Evolutionary conservation across 768 basidiomycete genomes (phyloP).

Genomic region (Fistulinella prunicolor): DNA sequence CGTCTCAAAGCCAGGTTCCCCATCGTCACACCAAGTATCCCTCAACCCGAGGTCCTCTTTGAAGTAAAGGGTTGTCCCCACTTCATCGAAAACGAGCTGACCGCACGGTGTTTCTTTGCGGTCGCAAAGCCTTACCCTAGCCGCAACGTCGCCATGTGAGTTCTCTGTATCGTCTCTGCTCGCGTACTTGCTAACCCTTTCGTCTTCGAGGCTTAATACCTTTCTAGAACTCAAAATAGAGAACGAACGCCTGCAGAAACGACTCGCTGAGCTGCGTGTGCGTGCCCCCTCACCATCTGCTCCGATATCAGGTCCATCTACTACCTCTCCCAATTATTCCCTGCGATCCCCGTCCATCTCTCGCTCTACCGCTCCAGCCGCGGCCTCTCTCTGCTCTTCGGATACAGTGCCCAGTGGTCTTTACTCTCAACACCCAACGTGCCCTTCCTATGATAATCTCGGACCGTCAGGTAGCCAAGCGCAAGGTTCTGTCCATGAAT

Average conservation of each 20-base stretch:
- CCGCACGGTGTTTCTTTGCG: constrained; percentile 65
- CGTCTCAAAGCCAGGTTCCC: constrained; percentile 53
- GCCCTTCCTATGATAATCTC: constrained; percentile 16
- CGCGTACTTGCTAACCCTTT: not conserved
- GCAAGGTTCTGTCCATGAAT: constrained; percentile 18
- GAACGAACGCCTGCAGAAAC: constrained; percentile 74
- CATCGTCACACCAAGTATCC: constrained; percentile 21
- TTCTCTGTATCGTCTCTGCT: not conserved
- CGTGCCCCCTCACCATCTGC: constrained; percentile 18
- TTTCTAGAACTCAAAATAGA: constrained; percentile 84
- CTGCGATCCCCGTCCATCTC: constrained; percentile 28
- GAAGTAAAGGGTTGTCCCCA: constrained; percentile 70
- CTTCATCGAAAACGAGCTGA: constrained; percentile 35
- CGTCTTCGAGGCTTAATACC: constrained; percentile 55
- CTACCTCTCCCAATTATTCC: constrained; percentile 25
- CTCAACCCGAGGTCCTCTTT: constrained; percentile 54
- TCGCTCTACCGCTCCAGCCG: constrained; percentile 19
- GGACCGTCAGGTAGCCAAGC: constrained; percentile 7
- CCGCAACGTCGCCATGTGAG: constrained; percentile 66
- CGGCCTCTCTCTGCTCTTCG: constrained; percentile 4
- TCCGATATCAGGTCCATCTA: constrained; percentile 13
- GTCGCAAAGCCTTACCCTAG: constrained; percentile 77
- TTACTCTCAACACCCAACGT: constrained; percentile 16
- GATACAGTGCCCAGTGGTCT: constrained; percentile 12
- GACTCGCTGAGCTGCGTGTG: constrained; percentile 45